Base-by-base conservation (phyloP, 1,284 basidiomycete genomes). In the Tilletiaria anomala region DNA sequence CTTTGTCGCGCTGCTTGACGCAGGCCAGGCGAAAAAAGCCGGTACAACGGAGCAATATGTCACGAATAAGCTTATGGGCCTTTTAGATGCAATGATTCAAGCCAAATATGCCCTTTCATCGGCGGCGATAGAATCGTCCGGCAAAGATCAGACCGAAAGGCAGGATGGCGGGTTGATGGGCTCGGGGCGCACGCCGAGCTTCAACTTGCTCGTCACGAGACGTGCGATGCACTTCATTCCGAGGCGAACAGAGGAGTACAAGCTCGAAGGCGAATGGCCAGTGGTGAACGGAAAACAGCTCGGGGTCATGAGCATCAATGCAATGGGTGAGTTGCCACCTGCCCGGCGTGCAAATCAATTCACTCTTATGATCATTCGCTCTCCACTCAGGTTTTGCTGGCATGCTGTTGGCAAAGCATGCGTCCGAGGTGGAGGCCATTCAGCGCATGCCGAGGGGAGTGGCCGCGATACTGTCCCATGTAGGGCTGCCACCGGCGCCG, bases 141-240 rank as follows among this genome's bases (percentile, higher is more conserved):
- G 21, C 3, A 35, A n/a, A n/a, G n/a, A n/a, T n/a, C n/a, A n/a
- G n/a, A n/a, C 11, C 19, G n/a, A 6, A 23, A n/a, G 29, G 21
- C 5, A 16, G 35, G 15, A 42, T 31, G 24, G 46, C 29, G 10
- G 12, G 14, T n/a, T n/a, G n/a, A n/a, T n/a, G n/a, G n/a, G n/a
- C n/a, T n/a, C n/a, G n/a, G n/a, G 19, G 19, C 12, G 35, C 17
- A 43, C 23, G 16, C 55, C 57, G 11, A 50, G 45, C 33, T 66
- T 61, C 43, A 66, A 66, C 42, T 37, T 66, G 5, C 41, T 66
- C 18, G 35, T 66, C 39, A 60, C 62, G 0, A 47, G 48, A 15
- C 21, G 56, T 4, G 61, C 61, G 5, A 51, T 66, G 51, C 62
- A 66, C 39, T 26, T 66, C 6, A 53, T 66, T 17, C 64, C 64